phyloP scores from a whole-genome alignment of 2,329 filamentous ascomycete species.

The Aspergillus neotritici region DNA sequence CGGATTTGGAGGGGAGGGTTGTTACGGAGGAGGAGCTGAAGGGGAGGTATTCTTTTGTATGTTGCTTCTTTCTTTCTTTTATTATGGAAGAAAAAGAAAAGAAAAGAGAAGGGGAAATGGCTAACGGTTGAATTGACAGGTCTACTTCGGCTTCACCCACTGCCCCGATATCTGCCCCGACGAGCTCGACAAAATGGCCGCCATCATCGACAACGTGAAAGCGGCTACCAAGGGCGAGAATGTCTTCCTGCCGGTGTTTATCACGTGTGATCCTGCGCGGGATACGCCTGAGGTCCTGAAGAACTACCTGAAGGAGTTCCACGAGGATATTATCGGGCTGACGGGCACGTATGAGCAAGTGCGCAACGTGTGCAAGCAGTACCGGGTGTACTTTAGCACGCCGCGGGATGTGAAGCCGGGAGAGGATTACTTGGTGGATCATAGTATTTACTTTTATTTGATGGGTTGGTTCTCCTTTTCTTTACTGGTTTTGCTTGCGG shows the following conservation, averaged over 20 bases:
- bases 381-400: constrained; percentile 95
- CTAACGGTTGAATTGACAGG: constrained; percentile 44
- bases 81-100: not conserved
- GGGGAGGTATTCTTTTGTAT: constrained; percentile 65
- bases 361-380: constrained; percentile 90
- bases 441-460: constrained; percentile 98
- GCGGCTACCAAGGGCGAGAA: constrained; percentile 33
- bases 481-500: not conserved
- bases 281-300: constrained; percentile 82
- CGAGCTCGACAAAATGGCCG: constrained; percentile 98
- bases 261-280: constrained; percentile 89
- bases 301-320: constrained; percentile 85
- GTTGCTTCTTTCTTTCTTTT: constrained; percentile 8
- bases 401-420: constrained; percentile 81
- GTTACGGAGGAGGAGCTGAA: constrained; percentile 77
- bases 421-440: constrained; percentile 95
- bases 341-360: constrained; percentile 92
- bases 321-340: constrained; percentile 75
- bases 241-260: constrained; percentile 72
- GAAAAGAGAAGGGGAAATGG: not conserved
- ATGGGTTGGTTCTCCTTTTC: constrained; percentile 59
- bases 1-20: constrained; percentile 71
- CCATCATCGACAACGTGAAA: constrained; percentile 70
- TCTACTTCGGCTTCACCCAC: constrained; percentile 98
- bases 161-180: constrained; percentile 99